These are phyloP conservation scores for Gonium pectorale DNA, from an alignment of 139 green algal genomes.

Conservation along the genomic window DNA sequence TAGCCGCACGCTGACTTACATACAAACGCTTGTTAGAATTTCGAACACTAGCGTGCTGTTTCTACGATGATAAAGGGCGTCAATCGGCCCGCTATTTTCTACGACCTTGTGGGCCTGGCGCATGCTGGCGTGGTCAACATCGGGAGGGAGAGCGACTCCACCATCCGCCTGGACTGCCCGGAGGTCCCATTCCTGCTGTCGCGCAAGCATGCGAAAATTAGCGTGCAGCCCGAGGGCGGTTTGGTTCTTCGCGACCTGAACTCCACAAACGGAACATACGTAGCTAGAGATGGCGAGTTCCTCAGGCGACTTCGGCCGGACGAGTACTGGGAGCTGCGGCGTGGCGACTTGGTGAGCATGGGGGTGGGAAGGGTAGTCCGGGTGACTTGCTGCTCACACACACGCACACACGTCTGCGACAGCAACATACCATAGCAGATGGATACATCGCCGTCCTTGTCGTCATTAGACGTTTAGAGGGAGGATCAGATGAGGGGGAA, in stretches of 20 bases:
- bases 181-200: constrained; percentile 60
- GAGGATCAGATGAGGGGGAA: too few relatives aligned
- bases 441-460: too few relatives aligned
- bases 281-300: constrained; percentile 29
- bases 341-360: constrained; percentile 32
- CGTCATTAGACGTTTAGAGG: too few relatives aligned
- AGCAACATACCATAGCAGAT: too few relatives aligned
- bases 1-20: not conserved
- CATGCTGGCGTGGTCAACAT: constrained; percentile 38
- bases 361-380: too few relatives aligned
- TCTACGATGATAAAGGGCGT: constrained; percentile 44
- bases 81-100: constrained; percentile 41
- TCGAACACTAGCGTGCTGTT: too few relatives aligned
- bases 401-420: too few relatives aligned
- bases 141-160: constrained; percentile 46
- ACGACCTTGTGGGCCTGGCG: constrained; percentile 51
- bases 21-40: too few relatives aligned
- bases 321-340: constrained; percentile 32
- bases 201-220: constrained; percentile 49
- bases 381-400: too few relatives aligned
- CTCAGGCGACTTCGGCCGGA: constrained; percentile 40
- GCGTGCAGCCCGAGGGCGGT: constrained; percentile 42
- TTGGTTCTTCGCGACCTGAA: constrained; percentile 49
- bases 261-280: constrained; percentile 61
- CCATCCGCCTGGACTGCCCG: constrained; percentile 46